Evolutionary conservation across 2,329 filamentous ascomycete species (phyloP), one percentile per base, ranked within the genome.

Genomic region (Lasiodiplodia sp.): DNA sequence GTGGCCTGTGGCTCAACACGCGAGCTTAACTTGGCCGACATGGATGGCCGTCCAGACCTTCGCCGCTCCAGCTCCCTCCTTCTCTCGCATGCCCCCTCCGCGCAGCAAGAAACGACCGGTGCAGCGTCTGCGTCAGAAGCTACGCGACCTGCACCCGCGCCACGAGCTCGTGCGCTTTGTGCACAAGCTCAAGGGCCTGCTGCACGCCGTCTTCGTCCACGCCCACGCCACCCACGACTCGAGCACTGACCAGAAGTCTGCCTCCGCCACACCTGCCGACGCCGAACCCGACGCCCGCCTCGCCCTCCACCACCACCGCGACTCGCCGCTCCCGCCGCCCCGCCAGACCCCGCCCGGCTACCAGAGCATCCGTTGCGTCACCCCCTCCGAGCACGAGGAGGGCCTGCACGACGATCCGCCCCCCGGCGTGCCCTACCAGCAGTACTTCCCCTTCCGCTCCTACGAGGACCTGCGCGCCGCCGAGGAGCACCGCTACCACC

Each of bases 331-430:
- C 2, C 28, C 67, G 40, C 67, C 44, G 51, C 58, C 58, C 37
- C 58, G 58, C 37, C 58, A 64, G 34, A 64, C 67, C 53, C 67
- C 67, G 51, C 67, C 67, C 31, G 67, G 67, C 60, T 68, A 68
- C 67, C 67, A 65, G 58, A 64, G 57, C 67, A 68, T 68, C 38
- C 67, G 67, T 58, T 68, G 58, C 58, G 57, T 68, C 37, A 65
- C 58, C 14, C 58, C 67, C 51, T 51, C 60, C 52, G 58, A 68
- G 51, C 60, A 56, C 67, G 67, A 68, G 38, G 44, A 68, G 67
- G 57, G 67, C 57, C 67, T 68, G 34, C 67, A 68, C 58, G 67
- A 68, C 67, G 12, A 68, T 38, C 31, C 67, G 23, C 57, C 67
- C 23, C 57, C 67, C 51, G 67, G 66, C 49, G 57, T 68, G 56